phyloP scores from a whole-genome alignment of 371 early-diverging fungal species.

The Capillidium rhysosporum region DNA sequence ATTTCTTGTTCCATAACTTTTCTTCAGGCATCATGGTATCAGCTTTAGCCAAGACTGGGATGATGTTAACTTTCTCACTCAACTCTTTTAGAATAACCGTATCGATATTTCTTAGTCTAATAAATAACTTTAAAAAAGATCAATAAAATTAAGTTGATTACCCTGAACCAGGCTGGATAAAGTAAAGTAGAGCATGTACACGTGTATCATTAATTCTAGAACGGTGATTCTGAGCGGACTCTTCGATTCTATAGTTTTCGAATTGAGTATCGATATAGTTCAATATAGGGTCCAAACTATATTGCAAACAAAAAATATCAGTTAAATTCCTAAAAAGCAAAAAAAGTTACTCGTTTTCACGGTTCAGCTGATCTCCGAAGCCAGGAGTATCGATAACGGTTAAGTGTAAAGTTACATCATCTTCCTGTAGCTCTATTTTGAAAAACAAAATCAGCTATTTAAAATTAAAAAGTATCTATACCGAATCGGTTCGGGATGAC shows the following conservation, averaged over 20 bases:
- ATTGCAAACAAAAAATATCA: background rate
- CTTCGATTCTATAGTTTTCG: conserved; percentile 77
- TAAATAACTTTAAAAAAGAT: conserved; percentile 21
- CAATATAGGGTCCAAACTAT: conserved; percentile 52
- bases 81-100: conserved; percentile 66
- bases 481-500: conserved; percentile 49
- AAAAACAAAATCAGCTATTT: background rate
- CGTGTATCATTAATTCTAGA: conserved; percentile 49
- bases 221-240: conserved; percentile 68
- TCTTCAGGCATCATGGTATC: conserved; percentile 47
- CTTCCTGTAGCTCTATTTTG: conserved; percentile 74
- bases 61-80: conserved; percentile 66
- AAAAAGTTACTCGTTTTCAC: conserved; percentile 45
- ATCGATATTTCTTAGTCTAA: conserved; percentile 70
- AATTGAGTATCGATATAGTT: conserved; percentile 82
- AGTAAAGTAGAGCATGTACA: conserved; percentile 89
- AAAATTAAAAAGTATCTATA: conserved; percentile 11
- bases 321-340: background rate
- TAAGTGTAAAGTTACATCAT: conserved; percentile 71
- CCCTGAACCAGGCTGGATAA: conserved; percentile 84
- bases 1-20: conserved; percentile 31
- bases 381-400: conserved; percentile 91
- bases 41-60: conserved; percentile 63
- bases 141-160: conserved; percentile 14
- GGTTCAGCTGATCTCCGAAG: conserved; percentile 69